Percentiles rank a stretch among this genome's conserved stretches.
Evolutionary conservation across 352 stramenopile genomes (phyloP).

Genomic region (Phytopythium mirpurense): DNA sequence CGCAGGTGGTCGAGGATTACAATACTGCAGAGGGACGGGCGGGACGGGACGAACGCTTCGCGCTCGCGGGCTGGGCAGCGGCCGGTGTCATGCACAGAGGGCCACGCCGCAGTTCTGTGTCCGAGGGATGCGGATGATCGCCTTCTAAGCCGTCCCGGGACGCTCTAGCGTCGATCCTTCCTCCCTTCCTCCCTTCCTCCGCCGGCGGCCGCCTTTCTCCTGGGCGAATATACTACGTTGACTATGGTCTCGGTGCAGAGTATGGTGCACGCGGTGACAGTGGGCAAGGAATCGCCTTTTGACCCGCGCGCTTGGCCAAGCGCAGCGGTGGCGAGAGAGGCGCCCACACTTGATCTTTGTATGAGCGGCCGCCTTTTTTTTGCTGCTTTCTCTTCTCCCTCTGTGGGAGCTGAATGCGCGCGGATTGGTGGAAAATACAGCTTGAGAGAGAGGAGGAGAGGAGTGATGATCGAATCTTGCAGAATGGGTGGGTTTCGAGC

Average conservation of each 20-base stretch:
- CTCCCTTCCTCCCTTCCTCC: no score
- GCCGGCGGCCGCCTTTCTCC: no score
- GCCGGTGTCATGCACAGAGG: constrained; percentile 2
- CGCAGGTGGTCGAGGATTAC: no score
- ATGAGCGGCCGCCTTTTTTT: neutral
- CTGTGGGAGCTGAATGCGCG: neutral
- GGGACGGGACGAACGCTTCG: neutral
- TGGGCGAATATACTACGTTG: no score
- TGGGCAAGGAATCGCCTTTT: no score
- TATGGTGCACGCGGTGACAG: no score
- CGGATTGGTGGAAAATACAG: neutral
- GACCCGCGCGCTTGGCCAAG: neutral
- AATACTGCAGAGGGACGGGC: no score
- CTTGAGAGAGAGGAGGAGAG: neutral
- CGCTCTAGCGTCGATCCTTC: no score
- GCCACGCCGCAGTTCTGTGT: neutral
- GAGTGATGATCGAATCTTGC: constrained; percentile 1
- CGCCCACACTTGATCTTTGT: constrained; percentile 1
- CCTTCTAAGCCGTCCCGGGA: no score
- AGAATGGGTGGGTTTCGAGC: neutral
- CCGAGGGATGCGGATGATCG: neutral
- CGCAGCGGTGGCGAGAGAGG: neutral
- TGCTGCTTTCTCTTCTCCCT: neutral
- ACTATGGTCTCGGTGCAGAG: no score
- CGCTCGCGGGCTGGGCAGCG: no score